phyloP scores from a whole-genome alignment of 352 stramenopile genomes.

The Pythium apleroticum region DNA sequence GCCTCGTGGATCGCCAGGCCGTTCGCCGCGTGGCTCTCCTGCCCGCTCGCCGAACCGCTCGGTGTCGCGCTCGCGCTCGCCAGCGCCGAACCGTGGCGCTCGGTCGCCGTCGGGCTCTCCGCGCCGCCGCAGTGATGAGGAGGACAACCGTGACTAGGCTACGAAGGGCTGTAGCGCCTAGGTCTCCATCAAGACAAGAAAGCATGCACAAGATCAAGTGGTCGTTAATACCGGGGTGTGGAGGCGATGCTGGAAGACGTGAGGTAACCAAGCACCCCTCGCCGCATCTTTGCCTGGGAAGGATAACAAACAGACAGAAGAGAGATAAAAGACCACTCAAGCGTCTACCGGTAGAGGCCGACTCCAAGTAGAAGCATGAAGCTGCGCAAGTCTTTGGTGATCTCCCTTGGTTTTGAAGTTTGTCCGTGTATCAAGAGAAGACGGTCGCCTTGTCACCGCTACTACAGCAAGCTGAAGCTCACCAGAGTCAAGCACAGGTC shows the following conservation, averaged over 20 bases:
- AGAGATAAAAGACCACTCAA: constrained; percentile 1
- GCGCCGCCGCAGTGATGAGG: constrained; percentile 31
- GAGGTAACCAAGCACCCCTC: neutral
- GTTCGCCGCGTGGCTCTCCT: constrained; percentile 38
- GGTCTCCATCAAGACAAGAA: neutral
- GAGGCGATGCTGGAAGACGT: neutral
- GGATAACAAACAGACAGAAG: constrained; percentile 7
- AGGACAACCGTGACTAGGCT: constrained; percentile 40
- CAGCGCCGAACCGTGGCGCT: constrained; percentile 28
- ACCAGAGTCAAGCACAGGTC: neutral
- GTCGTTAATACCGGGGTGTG: neutral
- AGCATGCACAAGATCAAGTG: neutral
- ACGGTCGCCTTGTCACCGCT: too few species aligned
- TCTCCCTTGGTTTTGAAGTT: constrained; percentile 6
- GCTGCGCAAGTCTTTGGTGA: constrained; percentile 6
- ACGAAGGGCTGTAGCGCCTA: neutral
- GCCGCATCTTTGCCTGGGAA: neutral
- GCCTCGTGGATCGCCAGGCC: constrained; percentile 29
- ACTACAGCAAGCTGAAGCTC: neutral
- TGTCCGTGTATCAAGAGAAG: neutral
- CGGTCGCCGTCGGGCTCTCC: constrained; percentile 65
- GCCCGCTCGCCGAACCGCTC: constrained; percentile 38
- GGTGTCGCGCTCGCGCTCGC: constrained; percentile 41
- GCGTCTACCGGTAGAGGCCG: constrained; percentile 2
- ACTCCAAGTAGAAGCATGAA: constrained; percentile 7